These are phyloP conservation scores for Trametes maxima DNA, from an alignment of 768 basidiomycete species.

Conservation along the genomic window DNA sequence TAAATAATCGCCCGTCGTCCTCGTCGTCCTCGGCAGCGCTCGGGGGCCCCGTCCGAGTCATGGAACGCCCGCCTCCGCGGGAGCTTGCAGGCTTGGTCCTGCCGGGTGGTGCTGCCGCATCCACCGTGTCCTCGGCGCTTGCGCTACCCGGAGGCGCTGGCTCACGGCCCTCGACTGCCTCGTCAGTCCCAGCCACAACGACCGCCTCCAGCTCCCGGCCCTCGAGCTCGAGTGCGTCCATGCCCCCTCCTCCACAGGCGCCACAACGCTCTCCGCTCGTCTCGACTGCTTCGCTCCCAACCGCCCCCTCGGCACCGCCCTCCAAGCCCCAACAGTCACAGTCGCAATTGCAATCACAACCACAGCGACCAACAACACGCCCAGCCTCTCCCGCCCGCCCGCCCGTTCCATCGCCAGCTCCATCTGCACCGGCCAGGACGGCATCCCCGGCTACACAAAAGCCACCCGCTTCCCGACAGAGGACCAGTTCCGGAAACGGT, in stretches of 20 bases:
- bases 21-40: conserved; percentile 12
- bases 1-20: conserved; percentile 15
- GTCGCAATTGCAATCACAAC: neutral
- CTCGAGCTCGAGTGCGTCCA: conserved; percentile 2
- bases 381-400: conserved; percentile 7
- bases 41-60: conserved; percentile 4
- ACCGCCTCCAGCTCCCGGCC: conserved; percentile 10
- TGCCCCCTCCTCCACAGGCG: conserved; percentile 24
- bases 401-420: conserved; percentile 5
- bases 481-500: conserved; percentile 4
- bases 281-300: conserved; percentile 22
- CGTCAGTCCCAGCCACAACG: conserved; percentile 15
- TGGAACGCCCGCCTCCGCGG: conserved; percentile 8
- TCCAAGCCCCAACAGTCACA: conserved; percentile 8
- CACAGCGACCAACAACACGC: conserved; percentile 4
- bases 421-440: conserved; percentile 18
- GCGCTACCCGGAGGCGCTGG: conserved; percentile 17
- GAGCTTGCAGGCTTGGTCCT: conserved; percentile 21
- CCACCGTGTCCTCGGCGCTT: conserved; percentile 8
- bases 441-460: conserved; percentile 6
- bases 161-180: conserved; percentile 20
- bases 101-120: conserved; percentile 11
- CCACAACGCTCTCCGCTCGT: conserved; percentile 23
- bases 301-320: conserved; percentile 16
- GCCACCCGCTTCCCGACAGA: conserved; percentile 6